Percentiles rank a stretch among this genome's conserved stretches.
phyloP scores from a whole-genome alignment of 2,329 filamentous ascomycete species.

The Ophioceras dolichostomum region DNA sequence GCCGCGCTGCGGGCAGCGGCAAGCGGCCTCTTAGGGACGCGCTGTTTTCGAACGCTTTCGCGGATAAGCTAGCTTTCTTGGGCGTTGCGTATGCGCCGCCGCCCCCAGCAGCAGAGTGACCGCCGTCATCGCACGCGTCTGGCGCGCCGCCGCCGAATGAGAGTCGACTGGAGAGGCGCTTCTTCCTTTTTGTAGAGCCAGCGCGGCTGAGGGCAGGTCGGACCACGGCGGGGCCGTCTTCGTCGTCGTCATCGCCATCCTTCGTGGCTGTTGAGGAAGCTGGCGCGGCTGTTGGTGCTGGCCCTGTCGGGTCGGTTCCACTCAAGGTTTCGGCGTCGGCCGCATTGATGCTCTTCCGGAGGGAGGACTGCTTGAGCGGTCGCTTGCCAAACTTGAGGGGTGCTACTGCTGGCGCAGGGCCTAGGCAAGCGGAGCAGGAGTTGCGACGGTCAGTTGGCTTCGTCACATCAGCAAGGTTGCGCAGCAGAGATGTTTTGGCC shows the following conservation, averaged over 20 bases:
- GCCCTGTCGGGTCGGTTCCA: slow-evolving; percentile 8
- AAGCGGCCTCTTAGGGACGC: slow-evolving; percentile 28
- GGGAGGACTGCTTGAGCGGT: slow-evolving; percentile 42
- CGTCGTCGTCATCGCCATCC: slow-evolving; percentile 25
- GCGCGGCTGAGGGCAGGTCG: slow-evolving; percentile 34
- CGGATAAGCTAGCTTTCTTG: slow-evolving; percentile 33
- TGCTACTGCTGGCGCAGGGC: too few relatives aligned
- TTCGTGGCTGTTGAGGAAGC: neutral
- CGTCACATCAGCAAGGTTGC: too few relatives aligned
- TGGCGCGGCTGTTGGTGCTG: neutral
- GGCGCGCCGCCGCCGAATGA: slow-evolving; percentile 55
- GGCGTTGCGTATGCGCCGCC: slow-evolving; percentile 38
- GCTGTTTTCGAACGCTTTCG: slow-evolving; percentile 18
- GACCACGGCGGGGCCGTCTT: slow-evolving; percentile 34
- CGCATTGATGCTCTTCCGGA: slow-evolving; percentile 43
- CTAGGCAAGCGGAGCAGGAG: too few relatives aligned
- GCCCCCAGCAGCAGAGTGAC: slow-evolving; percentile 17
- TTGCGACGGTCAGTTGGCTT: too few relatives aligned
- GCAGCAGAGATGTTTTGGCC: too few relatives aligned
- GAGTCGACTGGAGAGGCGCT: slow-evolving; percentile 50
- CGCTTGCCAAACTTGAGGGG: slow-evolving; percentile 37
- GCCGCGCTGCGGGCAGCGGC: slow-evolving; percentile 20
- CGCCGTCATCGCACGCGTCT: slow-evolving; percentile 39
- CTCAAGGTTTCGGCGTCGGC: slow-evolving; percentile 20
- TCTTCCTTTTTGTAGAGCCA: slow-evolving; percentile 47